phyloP scores from a whole-genome alignment of 1,139 yeast species.

The Saccharomyces pastorianus region DNA sequence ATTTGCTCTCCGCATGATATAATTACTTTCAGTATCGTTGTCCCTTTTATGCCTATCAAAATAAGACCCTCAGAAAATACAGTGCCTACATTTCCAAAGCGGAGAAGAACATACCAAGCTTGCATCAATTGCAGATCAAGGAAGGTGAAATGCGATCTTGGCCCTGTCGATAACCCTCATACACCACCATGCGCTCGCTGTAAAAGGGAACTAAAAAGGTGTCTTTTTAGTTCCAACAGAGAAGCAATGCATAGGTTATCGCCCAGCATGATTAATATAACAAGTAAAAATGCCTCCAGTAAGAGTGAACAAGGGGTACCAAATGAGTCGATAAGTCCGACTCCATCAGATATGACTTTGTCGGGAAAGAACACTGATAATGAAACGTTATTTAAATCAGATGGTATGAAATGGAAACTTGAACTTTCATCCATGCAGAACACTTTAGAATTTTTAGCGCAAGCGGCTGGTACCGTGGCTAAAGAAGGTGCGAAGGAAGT shows the following conservation, averaged over 20 bases:
- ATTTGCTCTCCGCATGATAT: not conserved
- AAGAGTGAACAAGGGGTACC: not conserved
- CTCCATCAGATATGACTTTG: not conserved
- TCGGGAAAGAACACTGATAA: not conserved
- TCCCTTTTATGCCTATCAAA: not conserved
- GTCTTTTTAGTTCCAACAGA: constrained; percentile 55
- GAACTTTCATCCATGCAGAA: constrained; percentile 47
- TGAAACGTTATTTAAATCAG: not conserved
- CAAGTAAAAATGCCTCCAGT: not conserved
- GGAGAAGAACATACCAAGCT: constrained; percentile 64
- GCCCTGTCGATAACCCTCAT: constrained; percentile 62
- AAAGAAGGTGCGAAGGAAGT: constrained; percentile 58
- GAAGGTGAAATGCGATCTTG: constrained; percentile 79
- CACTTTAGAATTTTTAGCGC: constrained; percentile 63
- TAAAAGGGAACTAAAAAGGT: constrained; percentile 67
- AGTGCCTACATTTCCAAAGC: constrained; percentile 6
- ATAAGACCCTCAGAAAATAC: not conserved
- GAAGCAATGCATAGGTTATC: constrained; percentile 1
- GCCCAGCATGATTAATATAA: not conserved
- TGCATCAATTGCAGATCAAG: constrained; percentile 80
- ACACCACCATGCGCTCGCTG: constrained; percentile 85
- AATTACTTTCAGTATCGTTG: not conserved
- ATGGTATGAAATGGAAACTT: constrained; percentile 29
- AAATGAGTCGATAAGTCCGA: not conserved
- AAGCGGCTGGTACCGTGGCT: constrained; percentile 66